phyloP scores from a whole-genome alignment of 106 monocot species.

The Platanthera zijinensis region DNA sequence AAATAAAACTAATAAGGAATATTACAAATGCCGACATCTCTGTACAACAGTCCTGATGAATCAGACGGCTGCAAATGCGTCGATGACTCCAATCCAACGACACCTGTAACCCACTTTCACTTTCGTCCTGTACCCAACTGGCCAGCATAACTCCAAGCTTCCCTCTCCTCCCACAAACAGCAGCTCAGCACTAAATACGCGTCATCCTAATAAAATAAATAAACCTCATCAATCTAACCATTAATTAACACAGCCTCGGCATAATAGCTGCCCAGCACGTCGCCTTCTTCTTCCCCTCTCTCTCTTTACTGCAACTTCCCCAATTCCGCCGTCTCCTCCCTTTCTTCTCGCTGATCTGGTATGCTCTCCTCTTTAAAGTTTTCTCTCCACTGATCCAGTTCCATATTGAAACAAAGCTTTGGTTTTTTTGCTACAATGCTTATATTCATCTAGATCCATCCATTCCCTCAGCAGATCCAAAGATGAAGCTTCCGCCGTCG shows the following conservation, averaged over 20 bases:
- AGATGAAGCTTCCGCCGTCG: too few species aligned
- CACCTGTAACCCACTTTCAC: not conserved
- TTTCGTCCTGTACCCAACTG: not conserved
- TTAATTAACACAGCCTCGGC: not conserved
- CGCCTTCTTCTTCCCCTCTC: not conserved
- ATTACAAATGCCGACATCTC: too few species aligned
- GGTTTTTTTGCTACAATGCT: not conserved
- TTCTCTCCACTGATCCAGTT: not conserved
- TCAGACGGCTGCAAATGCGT: not conserved
- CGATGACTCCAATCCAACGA: not conserved
- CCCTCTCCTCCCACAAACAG: not conserved
- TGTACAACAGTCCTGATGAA: not conserved
- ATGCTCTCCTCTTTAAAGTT: not conserved
- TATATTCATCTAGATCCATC: not conserved
- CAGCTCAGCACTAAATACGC: conserved; percentile 1
- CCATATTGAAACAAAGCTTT: not conserved
- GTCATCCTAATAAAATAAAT: not conserved
- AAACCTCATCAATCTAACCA: not conserved
- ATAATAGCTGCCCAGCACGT: not conserved
- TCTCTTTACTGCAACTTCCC: not conserved
- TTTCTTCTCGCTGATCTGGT: not conserved
- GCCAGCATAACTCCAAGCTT: not conserved
- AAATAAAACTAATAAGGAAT: too few species aligned
- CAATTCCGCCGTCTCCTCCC: not conserved
- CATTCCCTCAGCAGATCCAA: not conserved